Percentiles rank a stretch among this genome's conserved stretches.
Conservation (phyloP, 495 filamentous ascomycete genomes). For the Friedmanniomyces simplex region DNA sequence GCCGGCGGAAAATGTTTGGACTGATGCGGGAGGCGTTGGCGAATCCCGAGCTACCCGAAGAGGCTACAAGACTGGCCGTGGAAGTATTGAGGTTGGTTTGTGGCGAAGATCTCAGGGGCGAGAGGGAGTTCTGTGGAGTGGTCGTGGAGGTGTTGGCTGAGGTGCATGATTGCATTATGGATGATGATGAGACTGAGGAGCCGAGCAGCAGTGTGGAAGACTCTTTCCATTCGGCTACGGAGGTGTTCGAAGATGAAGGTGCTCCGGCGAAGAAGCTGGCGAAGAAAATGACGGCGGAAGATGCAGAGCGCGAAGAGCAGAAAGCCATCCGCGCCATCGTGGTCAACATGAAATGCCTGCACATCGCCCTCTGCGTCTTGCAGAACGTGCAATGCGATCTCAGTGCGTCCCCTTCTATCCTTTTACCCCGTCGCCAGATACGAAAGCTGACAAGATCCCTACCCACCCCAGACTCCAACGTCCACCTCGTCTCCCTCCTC, state of each 20-base stretch:
- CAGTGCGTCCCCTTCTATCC: constrained; percentile 1
- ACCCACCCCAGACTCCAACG: constrained; percentile 69
- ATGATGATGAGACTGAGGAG: constrained; percentile 41
- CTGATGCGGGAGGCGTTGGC: constrained; percentile 75
- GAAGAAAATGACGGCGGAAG: constrained; percentile 27
- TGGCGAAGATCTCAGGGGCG: constrained; percentile 63
- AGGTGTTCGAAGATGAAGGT: constrained; percentile 44
- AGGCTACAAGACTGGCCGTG: constrained; percentile 78
- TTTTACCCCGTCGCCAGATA: not conserved
- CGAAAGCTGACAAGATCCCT: not conserved
- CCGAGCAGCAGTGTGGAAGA: constrained; percentile 47
- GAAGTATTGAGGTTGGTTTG: constrained; percentile 73
- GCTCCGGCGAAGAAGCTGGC: constrained; percentile 43
- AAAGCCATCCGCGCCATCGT: constrained; percentile 83
- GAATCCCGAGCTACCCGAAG: constrained; percentile 79
- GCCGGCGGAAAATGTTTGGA: constrained; percentile 86
- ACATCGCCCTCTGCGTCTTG: constrained; percentile 96
- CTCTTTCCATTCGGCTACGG: constrained; percentile 88
- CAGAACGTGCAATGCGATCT: constrained; percentile 77
- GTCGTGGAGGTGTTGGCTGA: constrained; percentile 90
- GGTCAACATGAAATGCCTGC: constrained; percentile 95
- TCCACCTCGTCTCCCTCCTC: constrained; percentile 81
- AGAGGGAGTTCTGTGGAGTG: constrained; percentile 86
- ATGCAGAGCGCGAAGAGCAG: constrained; percentile 48
- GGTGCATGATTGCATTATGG: constrained; percentile 79